Percentiles rank a stretch among this genome's conserved stretches.
These are phyloP conservation scores for Neurospora intermedia DNA, from an alignment of 495 filamentous ascomycete genomes.

Conservation along the genomic window DNA sequence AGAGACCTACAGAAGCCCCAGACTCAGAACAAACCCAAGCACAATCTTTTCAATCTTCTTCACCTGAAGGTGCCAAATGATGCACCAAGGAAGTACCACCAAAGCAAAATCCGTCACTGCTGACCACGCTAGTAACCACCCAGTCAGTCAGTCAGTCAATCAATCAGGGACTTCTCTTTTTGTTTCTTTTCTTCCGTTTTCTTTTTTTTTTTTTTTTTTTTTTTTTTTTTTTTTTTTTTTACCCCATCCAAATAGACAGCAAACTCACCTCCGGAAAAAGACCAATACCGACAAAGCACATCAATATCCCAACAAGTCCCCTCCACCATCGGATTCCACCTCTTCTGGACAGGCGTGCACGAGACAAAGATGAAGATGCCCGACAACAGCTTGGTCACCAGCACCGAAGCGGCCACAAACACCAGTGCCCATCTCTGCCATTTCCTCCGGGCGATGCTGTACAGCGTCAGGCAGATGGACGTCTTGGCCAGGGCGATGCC, in stretches of 20 bases:
- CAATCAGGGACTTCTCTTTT: no score
- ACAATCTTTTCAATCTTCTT: conserved; percentile 14
- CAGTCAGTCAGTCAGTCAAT: not conserved
- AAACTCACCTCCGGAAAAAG: not conserved
- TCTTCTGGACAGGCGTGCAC: not conserved
- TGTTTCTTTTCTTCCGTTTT: no score
- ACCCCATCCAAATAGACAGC: not conserved
- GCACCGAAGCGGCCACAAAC: not conserved
- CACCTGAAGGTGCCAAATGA: conserved; percentile 17
- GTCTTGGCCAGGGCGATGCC: not conserved
- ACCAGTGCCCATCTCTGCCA: not conserved
- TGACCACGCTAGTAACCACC: conserved; percentile 4
- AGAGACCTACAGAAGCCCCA: conserved; percentile 15
- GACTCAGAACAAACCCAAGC: conserved; percentile 16
- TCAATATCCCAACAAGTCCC: not conserved
- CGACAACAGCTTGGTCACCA: not conserved
- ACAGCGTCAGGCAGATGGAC: not conserved
- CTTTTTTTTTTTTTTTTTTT: not conserved
- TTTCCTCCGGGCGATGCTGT: not conserved
- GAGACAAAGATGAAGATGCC: not conserved
- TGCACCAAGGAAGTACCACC: conserved; percentile 17
- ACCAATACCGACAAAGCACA: not conserved
- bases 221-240: not conserved
- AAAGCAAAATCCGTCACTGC: conserved; percentile 2
- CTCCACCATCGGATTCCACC: not conserved